Percentiles rank a stretch among this genome's conserved stretches.
Conservation (phyloP, 148 eudicot genomes). For the Persicaria maculosa region DNA sequence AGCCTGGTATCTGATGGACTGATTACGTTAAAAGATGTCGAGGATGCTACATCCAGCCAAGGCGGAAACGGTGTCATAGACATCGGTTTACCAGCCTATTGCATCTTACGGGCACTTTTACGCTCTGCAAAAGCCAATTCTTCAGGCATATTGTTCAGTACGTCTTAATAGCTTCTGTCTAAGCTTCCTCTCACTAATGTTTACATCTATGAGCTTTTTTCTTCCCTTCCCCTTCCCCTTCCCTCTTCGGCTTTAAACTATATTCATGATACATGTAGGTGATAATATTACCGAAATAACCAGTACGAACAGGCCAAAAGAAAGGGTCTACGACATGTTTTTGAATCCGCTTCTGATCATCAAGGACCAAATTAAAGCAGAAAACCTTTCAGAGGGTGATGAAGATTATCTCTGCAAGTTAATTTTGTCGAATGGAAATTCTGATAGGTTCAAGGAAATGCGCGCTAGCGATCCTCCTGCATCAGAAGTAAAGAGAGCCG, state of each 20-base stretch:
- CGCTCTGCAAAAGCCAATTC: conserved; percentile 73
- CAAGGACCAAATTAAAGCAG: conserved; percentile 86
- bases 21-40: conserved; percentile 62
- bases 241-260: neutral
- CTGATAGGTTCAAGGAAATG: conserved; percentile 39
- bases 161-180: conserved; percentile 14
- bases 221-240: too few relatives aligned
- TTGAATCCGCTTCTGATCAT: conserved; percentile 73
- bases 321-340: conserved; percentile 78
- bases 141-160: conserved; percentile 66
- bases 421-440: conserved; percentile 50
- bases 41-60: conserved; percentile 64
- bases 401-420: conserved; percentile 65
- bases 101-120: conserved; percentile 54
- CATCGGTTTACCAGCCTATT: conserved; percentile 79
- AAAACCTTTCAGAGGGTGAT: conserved; percentile 55
- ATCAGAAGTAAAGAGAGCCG: conserved; percentile 63
- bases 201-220: neutral
- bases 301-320: conserved; percentile 72
- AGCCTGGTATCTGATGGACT: conserved; percentile 50
- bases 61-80: conserved; percentile 40
- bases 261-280: conserved; percentile 26
- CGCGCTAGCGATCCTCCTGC: conserved; percentile 37
- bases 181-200: neutral
- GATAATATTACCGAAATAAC: conserved; percentile 69